Conservation (phyloP, 2,329 filamentous ascomycete species). For the Ophiocordyceps unilateralis region DNA sequence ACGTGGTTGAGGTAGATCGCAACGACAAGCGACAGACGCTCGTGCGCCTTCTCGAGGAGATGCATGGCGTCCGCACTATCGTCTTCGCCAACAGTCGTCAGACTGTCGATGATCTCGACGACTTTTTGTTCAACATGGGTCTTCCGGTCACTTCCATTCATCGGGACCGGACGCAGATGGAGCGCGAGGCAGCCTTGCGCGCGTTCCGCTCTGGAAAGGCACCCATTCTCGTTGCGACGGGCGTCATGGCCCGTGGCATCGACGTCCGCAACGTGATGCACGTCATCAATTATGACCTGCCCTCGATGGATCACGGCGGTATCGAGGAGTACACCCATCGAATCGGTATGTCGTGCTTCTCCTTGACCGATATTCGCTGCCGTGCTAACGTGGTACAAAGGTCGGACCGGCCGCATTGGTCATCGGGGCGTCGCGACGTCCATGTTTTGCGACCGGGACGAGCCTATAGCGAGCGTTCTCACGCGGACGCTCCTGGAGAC, state of each 20-base stretch:
- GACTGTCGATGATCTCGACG: slow-evolving; percentile 69
- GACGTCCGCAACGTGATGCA: slow-evolving; percentile 78
- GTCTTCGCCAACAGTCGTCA: slow-evolving; percentile 79
- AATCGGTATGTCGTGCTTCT: slow-evolving; percentile 46
- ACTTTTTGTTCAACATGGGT: slow-evolving; percentile 64
- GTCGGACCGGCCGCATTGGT: slow-evolving; percentile 87
- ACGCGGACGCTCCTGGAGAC: slow-evolving; percentile 72
- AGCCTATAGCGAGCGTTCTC: slow-evolving; percentile 53
- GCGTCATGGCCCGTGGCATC: slow-evolving; percentile 72
- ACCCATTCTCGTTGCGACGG: slow-evolving; percentile 75
- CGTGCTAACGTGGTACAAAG: slow-evolving; percentile 19
- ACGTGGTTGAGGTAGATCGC: slow-evolving; percentile 49
- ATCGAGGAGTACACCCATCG: slow-evolving; percentile 90
- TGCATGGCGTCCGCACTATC: slow-evolving; percentile 60
- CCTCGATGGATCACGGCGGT: slow-evolving; percentile 56
- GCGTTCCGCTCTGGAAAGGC: slow-evolving; percentile 58
- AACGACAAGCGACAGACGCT: slow-evolving; percentile 52
- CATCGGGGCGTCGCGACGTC: slow-evolving; percentile 74
- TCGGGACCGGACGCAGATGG: slow-evolving; percentile 66
- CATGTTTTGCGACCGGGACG: slow-evolving; percentile 68
- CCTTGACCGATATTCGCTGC: not conserved
- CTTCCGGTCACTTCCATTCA: slow-evolving; percentile 83
- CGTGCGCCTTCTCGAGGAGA: slow-evolving; percentile 52
- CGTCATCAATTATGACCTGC: slow-evolving; percentile 87
- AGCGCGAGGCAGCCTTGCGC: slow-evolving; percentile 83